Conservation (phyloP, 768 basidiomycete species). For the Amyloporia xantha region DNA sequence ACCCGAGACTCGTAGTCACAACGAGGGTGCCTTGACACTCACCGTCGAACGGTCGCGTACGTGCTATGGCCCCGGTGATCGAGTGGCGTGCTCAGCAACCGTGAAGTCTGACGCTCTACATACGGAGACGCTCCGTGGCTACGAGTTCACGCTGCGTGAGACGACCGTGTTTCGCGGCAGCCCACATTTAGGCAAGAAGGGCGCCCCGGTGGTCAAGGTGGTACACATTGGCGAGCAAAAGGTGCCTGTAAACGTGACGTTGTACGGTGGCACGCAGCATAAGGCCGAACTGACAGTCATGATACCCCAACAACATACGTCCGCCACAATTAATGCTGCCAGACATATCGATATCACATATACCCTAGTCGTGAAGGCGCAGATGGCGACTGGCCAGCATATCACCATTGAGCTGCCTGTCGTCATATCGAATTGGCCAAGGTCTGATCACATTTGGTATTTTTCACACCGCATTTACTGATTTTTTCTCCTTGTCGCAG, state of each 20-base stretch:
- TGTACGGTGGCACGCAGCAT: slow-evolving; percentile 67
- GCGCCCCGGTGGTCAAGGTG: slow-evolving; percentile 48
- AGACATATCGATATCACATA: slow-evolving; percentile 85
- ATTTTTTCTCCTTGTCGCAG: slow-evolving; percentile 31
- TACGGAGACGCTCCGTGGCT: slow-evolving; percentile 71
- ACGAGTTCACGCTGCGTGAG: slow-evolving; percentile 77
- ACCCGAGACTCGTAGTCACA: slow-evolving; percentile 58
- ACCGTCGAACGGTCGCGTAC: slow-evolving; percentile 68
- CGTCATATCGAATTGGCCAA: slow-evolving; percentile 81
- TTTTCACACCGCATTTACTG: neutral
- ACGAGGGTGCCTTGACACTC: slow-evolving; percentile 66
- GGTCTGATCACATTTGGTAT: slow-evolving; percentile 39
- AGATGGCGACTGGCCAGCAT: slow-evolving; percentile 61
- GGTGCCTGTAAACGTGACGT: slow-evolving; percentile 60
- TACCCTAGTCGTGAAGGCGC: slow-evolving; percentile 66
- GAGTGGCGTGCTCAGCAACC: slow-evolving; percentile 62
- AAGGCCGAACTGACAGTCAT: slow-evolving; percentile 67
- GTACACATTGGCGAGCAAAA: slow-evolving; percentile 62
- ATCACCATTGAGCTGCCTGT: slow-evolving; percentile 71
- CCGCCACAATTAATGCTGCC: slow-evolving; percentile 75
- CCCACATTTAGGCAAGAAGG: slow-evolving; percentile 48
- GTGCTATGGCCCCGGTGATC: slow-evolving; percentile 85
- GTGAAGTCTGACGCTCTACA: slow-evolving; percentile 65
- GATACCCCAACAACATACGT: slow-evolving; percentile 68
- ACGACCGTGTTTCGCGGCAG: slow-evolving; percentile 68